Conservation (phyloP, 2,329 filamentous ascomycete genomes). For the Scedosporium apiospermum region DNA sequence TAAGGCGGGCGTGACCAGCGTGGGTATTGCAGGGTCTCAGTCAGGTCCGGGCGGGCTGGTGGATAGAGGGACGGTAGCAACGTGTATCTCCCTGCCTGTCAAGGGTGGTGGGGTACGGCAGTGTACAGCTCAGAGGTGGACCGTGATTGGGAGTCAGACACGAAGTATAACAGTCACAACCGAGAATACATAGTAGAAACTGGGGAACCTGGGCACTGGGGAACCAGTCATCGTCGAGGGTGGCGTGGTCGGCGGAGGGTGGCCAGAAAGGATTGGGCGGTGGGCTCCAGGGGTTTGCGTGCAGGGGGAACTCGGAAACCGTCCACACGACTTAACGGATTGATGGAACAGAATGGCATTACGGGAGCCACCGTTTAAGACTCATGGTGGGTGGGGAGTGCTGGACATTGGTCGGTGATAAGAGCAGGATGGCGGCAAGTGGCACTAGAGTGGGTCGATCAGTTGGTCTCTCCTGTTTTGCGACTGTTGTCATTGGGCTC, state of each 20-base stretch:
- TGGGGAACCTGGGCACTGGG: conserved; percentile 4
- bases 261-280: neutral
- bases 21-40: neutral
- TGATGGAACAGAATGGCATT: neutral
- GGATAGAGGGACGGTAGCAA: neutral
- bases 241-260: neutral
- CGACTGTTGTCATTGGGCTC: conserved; percentile 1
- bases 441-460: conserved; percentile 5
- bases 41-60: neutral
- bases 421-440: conserved; percentile 2
- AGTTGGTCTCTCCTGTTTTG: conserved; percentile 4
- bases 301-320: neutral
- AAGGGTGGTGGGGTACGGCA: neutral
- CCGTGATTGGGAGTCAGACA: no score
- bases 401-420: conserved; percentile 1
- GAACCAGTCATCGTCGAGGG: neutral
- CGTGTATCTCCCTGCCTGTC: neutral
- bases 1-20: conserved; percentile 3
- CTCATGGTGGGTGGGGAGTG: neutral
- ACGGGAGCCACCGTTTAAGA: neutral
- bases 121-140: neutral
- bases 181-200: conserved; percentile 4
- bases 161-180: neutral
- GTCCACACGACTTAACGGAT: neutral
- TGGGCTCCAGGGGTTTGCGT: neutral